Conservation (phyloP, 2,329 filamentous ascomycete species). For the Aspergillus luchuensis region DNA sequence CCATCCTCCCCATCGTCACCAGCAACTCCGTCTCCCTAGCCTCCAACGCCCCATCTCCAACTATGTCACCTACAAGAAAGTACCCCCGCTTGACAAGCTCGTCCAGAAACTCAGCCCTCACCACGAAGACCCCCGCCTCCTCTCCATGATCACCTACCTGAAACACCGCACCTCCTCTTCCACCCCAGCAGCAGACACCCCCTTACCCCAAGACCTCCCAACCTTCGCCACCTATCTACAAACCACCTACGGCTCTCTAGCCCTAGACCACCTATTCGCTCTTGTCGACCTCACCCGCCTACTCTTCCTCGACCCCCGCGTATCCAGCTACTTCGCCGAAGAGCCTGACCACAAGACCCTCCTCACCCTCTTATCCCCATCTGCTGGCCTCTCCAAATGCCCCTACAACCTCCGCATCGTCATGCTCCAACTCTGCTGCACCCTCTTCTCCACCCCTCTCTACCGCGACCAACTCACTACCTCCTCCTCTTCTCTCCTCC, state of each 20-base stretch:
- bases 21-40: slow-evolving; percentile 68
- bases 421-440: slow-evolving; percentile 79
- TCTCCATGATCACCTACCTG: slow-evolving; percentile 70
- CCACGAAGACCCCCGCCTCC: slow-evolving; percentile 62
- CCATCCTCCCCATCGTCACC: slow-evolving; percentile 74
- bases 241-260: slow-evolving; percentile 57
- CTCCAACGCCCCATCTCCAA: slow-evolving; percentile 65
- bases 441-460: slow-evolving; percentile 78
- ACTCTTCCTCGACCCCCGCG: slow-evolving; percentile 72
- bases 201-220: slow-evolving; percentile 70
- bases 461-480: slow-evolving; percentile 69
- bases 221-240: slow-evolving; percentile 65
- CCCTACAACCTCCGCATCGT: slow-evolving; percentile 82
- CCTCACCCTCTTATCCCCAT: slow-evolving; percentile 54
- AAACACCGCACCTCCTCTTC: slow-evolving; percentile 49
- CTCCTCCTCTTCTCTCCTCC: slow-evolving; percentile 47
- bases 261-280: slow-evolving; percentile 70
- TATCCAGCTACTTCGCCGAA: slow-evolving; percentile 84
- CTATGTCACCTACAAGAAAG: slow-evolving; percentile 74
- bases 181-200: slow-evolving; percentile 63
- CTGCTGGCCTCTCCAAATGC: slow-evolving; percentile 56
- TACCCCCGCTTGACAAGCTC: slow-evolving; percentile 81
- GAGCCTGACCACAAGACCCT: slow-evolving; percentile 62
- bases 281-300: slow-evolving; percentile 83
- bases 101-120: slow-evolving; percentile 70